phyloP scores from a whole-genome alignment of 1,284 basidiomycete species.

The Cystobasidium pallidum region DNA sequence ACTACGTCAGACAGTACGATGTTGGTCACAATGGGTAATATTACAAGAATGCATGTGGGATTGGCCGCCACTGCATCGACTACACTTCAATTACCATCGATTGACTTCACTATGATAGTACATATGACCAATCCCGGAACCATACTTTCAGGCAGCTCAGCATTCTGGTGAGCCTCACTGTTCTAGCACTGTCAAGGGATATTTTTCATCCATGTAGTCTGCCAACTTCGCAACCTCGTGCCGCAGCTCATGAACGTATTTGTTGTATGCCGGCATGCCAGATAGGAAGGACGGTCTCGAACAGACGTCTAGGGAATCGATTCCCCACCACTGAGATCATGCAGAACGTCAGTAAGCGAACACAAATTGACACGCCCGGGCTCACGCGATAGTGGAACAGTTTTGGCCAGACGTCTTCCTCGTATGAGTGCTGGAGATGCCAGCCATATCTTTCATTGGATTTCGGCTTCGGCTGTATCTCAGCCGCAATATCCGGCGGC shows the following conservation, averaged over 20 bases:
- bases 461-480: not conserved
- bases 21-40: too few relatives aligned
- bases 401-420: conserved; percentile 35
- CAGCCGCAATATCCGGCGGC: conserved; percentile 24
- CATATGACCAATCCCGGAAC: too few relatives aligned
- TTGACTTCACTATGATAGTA: too few relatives aligned
- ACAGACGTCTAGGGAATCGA: not conserved
- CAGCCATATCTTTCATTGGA: conserved; percentile 29
- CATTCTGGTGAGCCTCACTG: too few relatives aligned
- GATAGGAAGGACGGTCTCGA: not conserved
- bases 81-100: not conserved
- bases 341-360: not conserved
- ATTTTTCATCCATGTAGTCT: conserved; percentile 13
- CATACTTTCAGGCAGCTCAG: too few relatives aligned
- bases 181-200: conserved; percentile 3
- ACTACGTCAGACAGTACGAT: too few relatives aligned
- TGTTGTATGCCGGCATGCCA: conserved; percentile 15
- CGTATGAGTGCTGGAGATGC: conserved; percentile 27
- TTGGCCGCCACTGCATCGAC: not conserved
- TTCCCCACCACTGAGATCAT: conserved; percentile 16
- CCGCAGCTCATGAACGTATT: conserved; percentile 3
- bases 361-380: not conserved
- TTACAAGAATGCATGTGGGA: too few relatives aligned
- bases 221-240: conserved; percentile 19
- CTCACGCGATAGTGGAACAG: conserved; percentile 34